phyloP scores from a whole-genome alignment of 805 yeast genomes.

The Vanderwaltozyma tropicalis region DNA sequence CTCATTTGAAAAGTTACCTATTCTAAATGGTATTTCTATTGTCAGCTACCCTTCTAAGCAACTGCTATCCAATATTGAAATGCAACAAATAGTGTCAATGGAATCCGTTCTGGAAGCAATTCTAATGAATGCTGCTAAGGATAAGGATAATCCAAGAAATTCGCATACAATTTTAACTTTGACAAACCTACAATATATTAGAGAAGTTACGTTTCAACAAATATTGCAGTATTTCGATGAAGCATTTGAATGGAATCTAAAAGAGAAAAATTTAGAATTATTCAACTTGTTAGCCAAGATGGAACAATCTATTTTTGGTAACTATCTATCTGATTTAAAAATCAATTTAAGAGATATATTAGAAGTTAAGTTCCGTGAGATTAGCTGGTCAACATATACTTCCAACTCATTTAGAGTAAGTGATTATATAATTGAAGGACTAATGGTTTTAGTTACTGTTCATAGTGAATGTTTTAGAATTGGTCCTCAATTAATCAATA shows the following conservation, averaged over 20 bases:
- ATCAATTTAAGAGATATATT: slow-evolving; percentile 31
- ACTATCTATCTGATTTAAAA: slow-evolving; percentile 42
- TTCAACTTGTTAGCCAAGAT: slow-evolving; percentile 36
- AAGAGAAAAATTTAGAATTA: slow-evolving; percentile 35
- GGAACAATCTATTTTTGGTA: slow-evolving; percentile 44
- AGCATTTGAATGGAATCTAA: slow-evolving; percentile 37
- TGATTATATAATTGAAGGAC: slow-evolving; percentile 39
- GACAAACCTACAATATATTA: slow-evolving; percentile 43
- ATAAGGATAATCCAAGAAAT: slow-evolving; percentile 32
- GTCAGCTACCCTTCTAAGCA: slow-evolving; percentile 30
- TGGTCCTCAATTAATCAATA: slow-evolving; percentile 36
- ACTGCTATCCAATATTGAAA: slow-evolving; percentile 31
- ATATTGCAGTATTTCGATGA: slow-evolving; percentile 41
- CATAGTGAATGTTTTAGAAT: slow-evolving; percentile 42
- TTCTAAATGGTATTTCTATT: slow-evolving; percentile 28
- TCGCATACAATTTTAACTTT: slow-evolving; percentile 41
- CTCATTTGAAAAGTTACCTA: slow-evolving; percentile 27
- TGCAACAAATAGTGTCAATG: slow-evolving; percentile 33
- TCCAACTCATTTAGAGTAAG: slow-evolving; percentile 32
- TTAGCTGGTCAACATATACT: slow-evolving; percentile 34
- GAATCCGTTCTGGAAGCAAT: slow-evolving; percentile 39
- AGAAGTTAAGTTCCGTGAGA: slow-evolving; percentile 31
- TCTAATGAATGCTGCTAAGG: slow-evolving; percentile 32
- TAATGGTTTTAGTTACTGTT: slow-evolving; percentile 40
- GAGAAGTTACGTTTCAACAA: slow-evolving; percentile 37